Evolutionary conservation across 2,329 filamentous ascomycete species (phyloP).

Genomic region (Fusarium nodosum): DNA sequence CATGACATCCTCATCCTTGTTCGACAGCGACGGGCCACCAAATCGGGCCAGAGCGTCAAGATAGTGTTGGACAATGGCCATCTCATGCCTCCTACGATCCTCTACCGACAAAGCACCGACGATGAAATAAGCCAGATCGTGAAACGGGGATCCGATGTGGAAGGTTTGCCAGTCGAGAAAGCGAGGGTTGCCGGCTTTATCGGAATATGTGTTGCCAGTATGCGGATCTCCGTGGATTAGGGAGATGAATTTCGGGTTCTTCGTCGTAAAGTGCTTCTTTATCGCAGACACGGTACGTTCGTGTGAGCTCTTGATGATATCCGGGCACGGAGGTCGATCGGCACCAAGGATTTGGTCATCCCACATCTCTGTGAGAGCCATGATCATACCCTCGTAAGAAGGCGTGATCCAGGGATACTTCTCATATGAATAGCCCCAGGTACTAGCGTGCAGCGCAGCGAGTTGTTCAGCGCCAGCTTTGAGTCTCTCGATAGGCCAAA

Average conservation of each 20-base stretch:
- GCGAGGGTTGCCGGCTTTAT: neutral
- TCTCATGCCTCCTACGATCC: slow-evolving; percentile 2
- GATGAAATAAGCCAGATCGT: slow-evolving; percentile 31
- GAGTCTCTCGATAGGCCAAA: neutral
- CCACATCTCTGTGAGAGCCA: slow-evolving; percentile 16
- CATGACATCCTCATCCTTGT: neutral
- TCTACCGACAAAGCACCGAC: slow-evolving; percentile 15
- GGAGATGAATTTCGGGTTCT: slow-evolving; percentile 18
- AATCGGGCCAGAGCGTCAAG: neutral
- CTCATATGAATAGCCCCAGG: slow-evolving; percentile 5
- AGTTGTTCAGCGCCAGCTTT: slow-evolving; percentile 8
- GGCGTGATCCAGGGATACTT: slow-evolving; percentile 18
- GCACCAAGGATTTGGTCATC: neutral
- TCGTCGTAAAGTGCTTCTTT: slow-evolving; percentile 22
- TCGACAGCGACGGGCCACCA: slow-evolving; percentile 3
- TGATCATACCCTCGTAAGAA: slow-evolving; percentile 20
- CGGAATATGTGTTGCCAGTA: slow-evolving; percentile 27
- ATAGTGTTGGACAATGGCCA: slow-evolving; percentile 6
- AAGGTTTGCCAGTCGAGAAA: slow-evolving; percentile 37
- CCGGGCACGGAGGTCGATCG: slow-evolving; percentile 12
- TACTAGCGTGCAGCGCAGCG: slow-evolving; percentile 19
- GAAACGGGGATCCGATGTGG: slow-evolving; percentile 25
- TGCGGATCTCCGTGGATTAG: slow-evolving; percentile 35
- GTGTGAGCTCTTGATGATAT: slow-evolving; percentile 5
- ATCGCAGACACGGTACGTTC: slow-evolving; percentile 14